Evolutionary conservation across 2,329 filamentous ascomycete genomes (phyloP).

Genomic region (Ascosphaera apis): DNA sequence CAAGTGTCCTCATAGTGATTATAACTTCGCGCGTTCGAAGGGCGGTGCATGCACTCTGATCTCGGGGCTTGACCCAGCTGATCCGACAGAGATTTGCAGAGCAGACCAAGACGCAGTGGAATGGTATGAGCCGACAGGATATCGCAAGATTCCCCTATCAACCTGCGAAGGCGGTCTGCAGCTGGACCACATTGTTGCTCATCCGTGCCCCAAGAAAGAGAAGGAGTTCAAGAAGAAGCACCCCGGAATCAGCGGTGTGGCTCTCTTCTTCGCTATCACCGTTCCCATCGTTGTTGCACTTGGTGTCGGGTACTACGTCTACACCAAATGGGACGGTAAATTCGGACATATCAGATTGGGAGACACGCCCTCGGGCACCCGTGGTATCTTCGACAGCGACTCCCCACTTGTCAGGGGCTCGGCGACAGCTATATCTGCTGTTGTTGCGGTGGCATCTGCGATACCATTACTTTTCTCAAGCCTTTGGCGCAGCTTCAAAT

Average conservation of each 20-base stretch:
- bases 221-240: constrained; percentile 58
- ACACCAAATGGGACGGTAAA: constrained; percentile 63
- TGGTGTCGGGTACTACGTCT: constrained; percentile 63
- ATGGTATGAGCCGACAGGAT: constrained; percentile 70
- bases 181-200: constrained; percentile 41
- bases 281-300: constrained; percentile 50
- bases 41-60: constrained; percentile 63
- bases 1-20: constrained; percentile 37
- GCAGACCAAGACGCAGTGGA: constrained; percentile 45
- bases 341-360: constrained; percentile 85
- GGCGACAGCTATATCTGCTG: constrained; percentile 56
- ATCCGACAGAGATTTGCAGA: constrained; percentile 35
- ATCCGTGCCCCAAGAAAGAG: constrained; percentile 56
- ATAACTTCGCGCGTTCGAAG: constrained; percentile 65
- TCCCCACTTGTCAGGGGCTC: constrained; percentile 63
- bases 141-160: constrained; percentile 69
- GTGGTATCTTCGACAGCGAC: constrained; percentile 38
- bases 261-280: constrained; percentile 65
- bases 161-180: constrained; percentile 61
- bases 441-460: constrained; percentile 49
- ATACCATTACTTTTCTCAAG: constrained; percentile 50
- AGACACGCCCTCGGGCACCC: constrained; percentile 24
- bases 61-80: constrained; percentile 40
- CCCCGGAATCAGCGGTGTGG: constrained; percentile 39
- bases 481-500: constrained; percentile 43